Evolutionary conservation across 2,329 filamentous ascomycete genomes (phyloP), one percentile per base, ranked within the genome.

Genomic region (Annulohypoxylon truncatum): DNA sequence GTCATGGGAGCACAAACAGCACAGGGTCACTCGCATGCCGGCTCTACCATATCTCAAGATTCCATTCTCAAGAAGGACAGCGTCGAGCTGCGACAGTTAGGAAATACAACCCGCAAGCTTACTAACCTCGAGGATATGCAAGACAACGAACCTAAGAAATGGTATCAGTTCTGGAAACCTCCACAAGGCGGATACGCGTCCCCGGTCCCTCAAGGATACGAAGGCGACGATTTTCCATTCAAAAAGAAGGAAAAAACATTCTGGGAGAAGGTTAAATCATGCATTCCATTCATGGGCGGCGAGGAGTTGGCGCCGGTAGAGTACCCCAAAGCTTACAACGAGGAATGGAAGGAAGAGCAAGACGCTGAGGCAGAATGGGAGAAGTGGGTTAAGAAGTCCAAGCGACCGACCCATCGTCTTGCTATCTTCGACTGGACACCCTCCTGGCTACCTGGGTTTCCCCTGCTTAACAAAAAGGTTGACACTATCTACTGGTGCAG

Each of bases 401-500:
- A 97, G 66, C 90, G 96, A 35, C 93, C 95, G 15, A 97, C 92
- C 0, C 94, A 96, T 81, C 89, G 90, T 48, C 81, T 97, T 8
- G 89, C 93, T 0, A 79, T 79, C 0, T 87, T 87, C 44, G 82
- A 81, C 0, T 84, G 84, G 76, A 83, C 80, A 0, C 85, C 84
- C 1, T 70, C 71, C 38, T 97, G 92, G 90, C 89, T 97, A 77
- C 91, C 91, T 2, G 88, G 89, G 0, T 77, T 97, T n/a, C 93
- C 92, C 4, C 80, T 94, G 0, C 78, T 97, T 52, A 94, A 92
- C 57, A 90, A 93, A 77, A 97, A 98, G 79, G 94, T 97, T 1
- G 96, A 99, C 77, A 95, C 92, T 0, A 98, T 99, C 70, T 94
- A 96, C 75, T 92, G 94, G 82, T 96, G 93, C 72, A 92, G 96